phyloP scores from a whole-genome alignment of 1,284 basidiomycete genomes.

The Marasmius tenuissimus region DNA sequence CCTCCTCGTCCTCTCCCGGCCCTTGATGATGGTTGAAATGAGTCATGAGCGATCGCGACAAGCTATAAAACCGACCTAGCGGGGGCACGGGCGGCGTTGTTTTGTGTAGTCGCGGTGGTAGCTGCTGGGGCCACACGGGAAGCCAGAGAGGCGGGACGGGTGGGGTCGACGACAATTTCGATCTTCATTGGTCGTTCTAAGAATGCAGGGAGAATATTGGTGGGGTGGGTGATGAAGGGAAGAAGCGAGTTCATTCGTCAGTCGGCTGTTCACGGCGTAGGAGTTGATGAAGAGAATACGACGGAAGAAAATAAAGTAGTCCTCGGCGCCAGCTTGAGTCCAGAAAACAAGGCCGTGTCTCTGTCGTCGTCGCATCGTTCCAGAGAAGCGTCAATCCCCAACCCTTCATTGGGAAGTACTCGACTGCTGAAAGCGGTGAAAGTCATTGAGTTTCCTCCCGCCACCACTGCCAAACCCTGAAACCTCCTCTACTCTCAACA shows the following conservation, averaged over 20 bases:
- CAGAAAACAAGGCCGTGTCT: conserved; percentile 34
- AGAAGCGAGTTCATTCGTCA: conserved; percentile 46
- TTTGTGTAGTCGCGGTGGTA: conserved; percentile 1
- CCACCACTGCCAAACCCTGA: not conserved
- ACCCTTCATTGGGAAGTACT: too few species aligned
- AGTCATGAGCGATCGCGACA: not conserved
- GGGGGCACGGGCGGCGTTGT: conserved; percentile 25
- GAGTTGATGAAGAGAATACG: conserved; percentile 39
- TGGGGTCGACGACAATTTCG: conserved; percentile 93
- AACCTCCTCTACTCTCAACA: not conserved
- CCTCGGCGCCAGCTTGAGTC: not conserved
- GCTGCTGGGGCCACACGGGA: conserved; percentile 21
- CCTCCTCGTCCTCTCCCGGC: conserved; percentile 57
- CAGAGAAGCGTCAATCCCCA: not conserved
- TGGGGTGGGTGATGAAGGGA: conserved; percentile 34
- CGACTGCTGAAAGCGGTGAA: not conserved
- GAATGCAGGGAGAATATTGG: conserved; percentile 23
- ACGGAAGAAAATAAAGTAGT: not conserved
- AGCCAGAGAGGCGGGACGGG: conserved; percentile 68
- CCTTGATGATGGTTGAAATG: conserved; percentile 38
- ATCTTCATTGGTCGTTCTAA: conserved; percentile 98
- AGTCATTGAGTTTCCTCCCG: not conserved
- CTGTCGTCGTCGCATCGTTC: conserved; percentile 25
- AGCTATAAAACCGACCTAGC: conserved; percentile 44
- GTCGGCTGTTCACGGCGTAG: conserved; percentile 58